phyloP scores from a whole-genome alignment of 2,329 filamentous ascomycete species.

The Fusarium proliferatum region DNA sequence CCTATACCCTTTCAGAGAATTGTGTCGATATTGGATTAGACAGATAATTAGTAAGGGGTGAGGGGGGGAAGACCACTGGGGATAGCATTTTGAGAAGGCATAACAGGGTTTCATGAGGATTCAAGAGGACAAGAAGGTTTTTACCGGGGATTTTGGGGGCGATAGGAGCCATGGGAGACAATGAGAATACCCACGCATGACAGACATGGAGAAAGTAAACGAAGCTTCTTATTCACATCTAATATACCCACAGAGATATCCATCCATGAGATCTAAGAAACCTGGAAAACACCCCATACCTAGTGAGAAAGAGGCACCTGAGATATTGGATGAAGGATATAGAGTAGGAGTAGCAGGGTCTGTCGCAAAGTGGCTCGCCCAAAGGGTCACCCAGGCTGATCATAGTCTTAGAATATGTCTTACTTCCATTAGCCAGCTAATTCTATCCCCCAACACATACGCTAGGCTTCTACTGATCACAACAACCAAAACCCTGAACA shows the following conservation, averaged over 20 bases:
- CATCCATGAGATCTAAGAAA: not conserved
- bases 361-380: not conserved
- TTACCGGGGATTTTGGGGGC: not conserved
- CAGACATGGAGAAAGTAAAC: not conserved
- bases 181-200: not conserved
- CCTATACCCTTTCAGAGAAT: slow-evolving; percentile 24
- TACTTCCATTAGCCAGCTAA: not conserved
- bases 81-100: not conserved
- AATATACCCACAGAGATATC: slow-evolving; percentile 4
- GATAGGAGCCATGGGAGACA: not conserved
- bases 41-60: not conserved
- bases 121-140: not conserved
- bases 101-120: not conserved
- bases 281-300: not conserved
- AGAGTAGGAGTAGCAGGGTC: not conserved
- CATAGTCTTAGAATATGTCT: not conserved
- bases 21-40: slow-evolving; percentile 7
- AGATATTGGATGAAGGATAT: not conserved
- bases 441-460: not conserved
- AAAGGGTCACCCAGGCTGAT: not conserved
- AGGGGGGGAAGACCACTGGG: not conserved
- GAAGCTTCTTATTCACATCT: not conserved
- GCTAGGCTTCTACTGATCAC: not conserved
- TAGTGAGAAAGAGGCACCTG: not conserved
- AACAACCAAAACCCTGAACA: not conserved